Base-by-base conservation (phyloP, 2,329 filamentous ascomycete genomes). In the Aureobasidium sp. region DNA sequence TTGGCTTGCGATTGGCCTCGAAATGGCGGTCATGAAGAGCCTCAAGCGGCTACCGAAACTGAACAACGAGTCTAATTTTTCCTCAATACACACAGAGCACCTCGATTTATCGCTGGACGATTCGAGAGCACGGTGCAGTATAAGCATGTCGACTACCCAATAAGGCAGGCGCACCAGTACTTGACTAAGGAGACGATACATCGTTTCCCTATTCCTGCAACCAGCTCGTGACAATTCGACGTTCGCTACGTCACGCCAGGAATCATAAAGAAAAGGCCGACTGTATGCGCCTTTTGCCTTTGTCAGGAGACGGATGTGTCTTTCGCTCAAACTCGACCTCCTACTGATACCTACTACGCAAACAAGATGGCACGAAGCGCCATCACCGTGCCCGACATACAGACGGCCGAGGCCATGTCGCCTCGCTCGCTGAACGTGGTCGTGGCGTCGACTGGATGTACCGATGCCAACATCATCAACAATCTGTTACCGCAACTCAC, bases 371-470 rank as follows among this genome's bases (percentile, higher is more conserved):
- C 57, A 39, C 57, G 24, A 33, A 60, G 57, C 57, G 44, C 47
- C 48, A 63, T 63, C 11, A 45, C 45, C 22, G 48, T 63, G 47
- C 61, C 61, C 22, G 61, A 63, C 14, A 63, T 63, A 42, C 39
- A 59, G 19, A 60, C 40, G 27, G 24, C 35, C 19, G 45, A 56
- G 14, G 54, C 37, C 19, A 50, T 57, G 39, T 22, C 61, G 12
- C 47, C 60, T 15, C 64, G 62, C 6, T 58, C 69, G 58, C 68
- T 73, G 57, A 70, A 73, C 45, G 67, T 74, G 19, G 60, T 74
- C 42, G 72, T 73, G 61, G 71, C 69, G n/a, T 73, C 71, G 19
- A 66, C 68, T 7, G 72, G 71, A 45, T 73, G 71, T 57, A 67
- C 68, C 24, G 70, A 73, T 60, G 42, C 64, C 8, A 67, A 63